These are phyloP conservation scores for Neurospora hispaniola DNA, from an alignment of 495 filamentous ascomycete genomes.

Conservation along the genomic window DNA sequence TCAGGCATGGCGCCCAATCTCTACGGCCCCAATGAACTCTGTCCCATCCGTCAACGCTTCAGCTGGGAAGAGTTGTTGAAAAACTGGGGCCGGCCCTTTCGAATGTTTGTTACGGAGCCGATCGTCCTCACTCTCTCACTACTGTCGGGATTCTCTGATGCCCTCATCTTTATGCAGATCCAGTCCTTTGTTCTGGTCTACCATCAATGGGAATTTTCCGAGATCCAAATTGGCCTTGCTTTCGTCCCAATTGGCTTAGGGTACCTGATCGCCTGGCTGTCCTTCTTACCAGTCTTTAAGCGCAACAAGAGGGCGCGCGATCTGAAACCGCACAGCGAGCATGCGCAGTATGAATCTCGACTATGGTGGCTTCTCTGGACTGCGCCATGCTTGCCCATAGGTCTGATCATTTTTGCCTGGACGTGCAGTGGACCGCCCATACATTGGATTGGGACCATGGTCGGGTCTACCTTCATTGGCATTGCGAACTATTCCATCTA, in stretches of 20 bases:
- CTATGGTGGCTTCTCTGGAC: constrained; percentile 50
- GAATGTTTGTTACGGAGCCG: constrained; percentile 68
- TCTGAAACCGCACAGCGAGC: constrained; percentile 44
- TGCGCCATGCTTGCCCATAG: constrained; percentile 55
- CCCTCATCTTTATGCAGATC: constrained; percentile 73
- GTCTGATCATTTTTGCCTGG: constrained; percentile 60
- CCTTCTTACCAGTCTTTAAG: constrained; percentile 53
- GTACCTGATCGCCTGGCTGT: constrained; percentile 52
- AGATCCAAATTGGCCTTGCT: constrained; percentile 45
- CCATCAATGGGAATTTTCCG: constrained; percentile 49
- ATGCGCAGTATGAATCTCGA: constrained; percentile 48
- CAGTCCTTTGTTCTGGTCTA: constrained; percentile 58
- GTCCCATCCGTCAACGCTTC: constrained; percentile 37
- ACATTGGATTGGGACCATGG: constrained; percentile 52
- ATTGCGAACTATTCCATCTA: constrained; percentile 64
- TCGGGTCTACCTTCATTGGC: constrained; percentile 51
- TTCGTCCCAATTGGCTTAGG: constrained; percentile 57
- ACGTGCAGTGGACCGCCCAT: constrained; percentile 51
- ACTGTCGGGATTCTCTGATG: constrained; percentile 67
- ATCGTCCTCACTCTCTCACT: constrained; percentile 64
- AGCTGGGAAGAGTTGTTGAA: constrained; percentile 42
- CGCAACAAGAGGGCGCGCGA: constrained; percentile 43
- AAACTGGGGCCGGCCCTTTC: constrained; percentile 63
- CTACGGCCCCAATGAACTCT: constrained; percentile 53
- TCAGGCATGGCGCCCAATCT: constrained; percentile 42